phyloP scores from a whole-genome alignment of 768 basidiomycete genomes.

The Amanita pseudoporphyria region DNA sequence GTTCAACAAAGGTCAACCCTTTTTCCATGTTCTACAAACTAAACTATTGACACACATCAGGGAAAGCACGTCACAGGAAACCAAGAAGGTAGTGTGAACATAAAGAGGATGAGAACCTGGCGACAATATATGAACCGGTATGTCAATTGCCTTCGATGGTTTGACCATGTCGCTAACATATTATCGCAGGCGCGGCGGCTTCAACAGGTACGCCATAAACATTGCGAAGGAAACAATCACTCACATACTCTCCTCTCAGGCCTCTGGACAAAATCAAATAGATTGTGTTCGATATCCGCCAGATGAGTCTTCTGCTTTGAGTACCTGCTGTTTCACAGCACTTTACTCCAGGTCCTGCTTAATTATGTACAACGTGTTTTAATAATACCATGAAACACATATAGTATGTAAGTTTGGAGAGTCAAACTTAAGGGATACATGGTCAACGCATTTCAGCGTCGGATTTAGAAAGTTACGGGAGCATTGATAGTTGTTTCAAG shows the following conservation, averaged over 20 bases:
- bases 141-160: constrained; percentile 9
- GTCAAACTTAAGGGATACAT: too few species aligned
- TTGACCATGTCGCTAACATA: constrained; percentile 1
- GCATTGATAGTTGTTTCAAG: neutral
- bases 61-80: constrained; percentile 77
- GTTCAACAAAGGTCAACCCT: constrained; percentile 68
- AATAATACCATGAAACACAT: neutral
- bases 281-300: constrained; percentile 1
- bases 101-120: constrained; percentile 88
- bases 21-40: neutral
- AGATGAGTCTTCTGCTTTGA: constrained; percentile 11
- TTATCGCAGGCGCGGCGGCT: constrained; percentile 61
- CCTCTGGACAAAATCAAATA: constrained; percentile 96
- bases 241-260: constrained; percentile 28
- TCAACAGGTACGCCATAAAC: constrained; percentile 51
- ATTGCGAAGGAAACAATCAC: constrained; percentile 2
- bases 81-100: constrained; percentile 54
- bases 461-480: too few species aligned
- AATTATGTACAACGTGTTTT: neutral
- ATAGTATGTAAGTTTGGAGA: too few species aligned
- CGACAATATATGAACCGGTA: constrained; percentile 98
- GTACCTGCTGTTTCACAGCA: constrained; percentile 4
- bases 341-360: constrained; percentile 1
- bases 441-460: constrained; percentile 7
- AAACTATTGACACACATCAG: constrained; percentile 24